Evolutionary conservation across 83 land plant species (phyloP), one percentile per base, ranked within the genome.

Genomic region (Picea mariana): DNA sequence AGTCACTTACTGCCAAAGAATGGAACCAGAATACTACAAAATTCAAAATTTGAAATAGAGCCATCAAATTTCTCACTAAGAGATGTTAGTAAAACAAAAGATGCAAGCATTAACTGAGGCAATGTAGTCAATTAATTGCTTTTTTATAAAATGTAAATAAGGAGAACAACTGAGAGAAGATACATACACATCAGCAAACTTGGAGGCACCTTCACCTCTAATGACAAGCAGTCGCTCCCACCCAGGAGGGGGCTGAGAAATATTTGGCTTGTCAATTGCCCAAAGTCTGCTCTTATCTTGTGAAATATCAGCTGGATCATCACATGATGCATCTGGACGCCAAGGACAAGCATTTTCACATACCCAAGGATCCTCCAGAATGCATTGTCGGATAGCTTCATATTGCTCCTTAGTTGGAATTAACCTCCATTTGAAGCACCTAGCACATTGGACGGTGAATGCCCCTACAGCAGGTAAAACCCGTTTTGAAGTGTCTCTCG

Each of bases 141-240:
- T 1, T 23, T 38, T 55, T 31, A 80, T 31, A 40, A 27, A 52
- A 38, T 64, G 64, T 62, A 2, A 65, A 8, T 24, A 52, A 47
- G 58, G 12, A 61, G 59, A 60, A 8, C 47, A 82, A 38, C n/a
- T 5, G 77, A 52, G 13, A 34, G 8, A 8, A 38, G 78, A 49
- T 31, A 89, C 98, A 62, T 91, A 96, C 98, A 96, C 85, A 68
- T 96, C 98, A 15, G 92, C 96, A 86, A 94, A 96, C 69, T 86
- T 94, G 59, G 86, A 79, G 81, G 90, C 77, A 26, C 92, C 89
- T 85, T 92, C 92, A 23, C 90, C 88, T 77, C 97, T 87, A 59
- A 94, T 83, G 31, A 91, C 86, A 27, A 94, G 82, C 64, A 87
- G 62, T 59, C 98, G 84, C 80, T 94, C 82, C 91, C 97, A 96